phyloP scores from a whole-genome alignment of 1,284 basidiomycete genomes.

The Somion occarium region DNA sequence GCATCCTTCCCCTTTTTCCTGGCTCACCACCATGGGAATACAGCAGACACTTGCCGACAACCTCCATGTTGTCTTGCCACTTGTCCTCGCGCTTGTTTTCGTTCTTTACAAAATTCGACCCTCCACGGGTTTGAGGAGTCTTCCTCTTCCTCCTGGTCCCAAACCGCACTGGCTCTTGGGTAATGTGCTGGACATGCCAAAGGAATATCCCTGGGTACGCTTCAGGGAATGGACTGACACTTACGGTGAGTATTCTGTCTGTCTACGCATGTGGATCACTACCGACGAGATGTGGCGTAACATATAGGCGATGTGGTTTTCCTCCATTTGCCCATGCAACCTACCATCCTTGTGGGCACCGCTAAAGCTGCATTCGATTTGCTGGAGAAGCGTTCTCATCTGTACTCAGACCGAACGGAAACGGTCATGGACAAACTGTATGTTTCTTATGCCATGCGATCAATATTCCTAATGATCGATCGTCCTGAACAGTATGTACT shows the following conservation, averaged over 20 bases:
- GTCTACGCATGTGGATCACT: background rate
- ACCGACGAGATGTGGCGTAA: background rate
- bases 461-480: background rate
- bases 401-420: constrained; percentile 8
- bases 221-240: constrained; percentile 6
- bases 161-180: constrained; percentile 13
- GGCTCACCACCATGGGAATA: background rate
- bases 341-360: constrained; percentile 10
- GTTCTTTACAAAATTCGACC: background rate
- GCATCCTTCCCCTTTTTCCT: background rate
- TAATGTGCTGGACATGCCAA: constrained; percentile 14
- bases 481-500: constrained; percentile 17
- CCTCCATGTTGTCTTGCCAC: background rate
- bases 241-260: constrained; percentile 4
- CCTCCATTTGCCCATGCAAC: constrained; percentile 11
- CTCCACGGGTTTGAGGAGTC: background rate
- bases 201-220: constrained; percentile 9
- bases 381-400: constrained; percentile 12
- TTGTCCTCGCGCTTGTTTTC: background rate
- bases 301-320: constrained; percentile 8
- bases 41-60: background rate
- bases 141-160: constrained; percentile 14
- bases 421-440: constrained; percentile 20
- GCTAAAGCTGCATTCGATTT: constrained; percentile 9
- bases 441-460: constrained; percentile 3